Evolutionary conservation across 1,284 basidiomycete genomes (phyloP).

Genomic region (Hypsizygus ulmarius): DNA sequence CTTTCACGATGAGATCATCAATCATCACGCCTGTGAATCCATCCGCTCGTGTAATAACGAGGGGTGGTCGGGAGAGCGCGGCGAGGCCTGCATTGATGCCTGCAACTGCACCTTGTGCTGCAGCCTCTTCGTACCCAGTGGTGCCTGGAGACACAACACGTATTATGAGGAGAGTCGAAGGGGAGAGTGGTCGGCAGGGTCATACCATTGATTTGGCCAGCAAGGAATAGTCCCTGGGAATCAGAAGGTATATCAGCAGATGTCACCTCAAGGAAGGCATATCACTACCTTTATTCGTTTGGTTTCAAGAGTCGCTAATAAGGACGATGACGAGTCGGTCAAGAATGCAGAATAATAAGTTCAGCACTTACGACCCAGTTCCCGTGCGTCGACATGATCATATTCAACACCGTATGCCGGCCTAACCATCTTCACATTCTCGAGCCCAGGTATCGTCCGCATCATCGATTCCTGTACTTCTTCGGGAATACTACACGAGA

Average conservation of each 20-base stretch:
- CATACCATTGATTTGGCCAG: slow-evolving; percentile 83
- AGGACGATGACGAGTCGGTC: slow-evolving; percentile 2
- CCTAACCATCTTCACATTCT: slow-evolving; percentile 76
- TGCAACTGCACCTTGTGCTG: slow-evolving; percentile 81
- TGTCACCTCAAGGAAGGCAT: not conserved
- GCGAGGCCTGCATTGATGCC: slow-evolving; percentile 85
- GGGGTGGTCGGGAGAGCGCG: slow-evolving; percentile 51
- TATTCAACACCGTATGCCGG: slow-evolving; percentile 94
- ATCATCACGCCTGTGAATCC: slow-evolving; percentile 88
- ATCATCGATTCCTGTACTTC: slow-evolving; percentile 81
- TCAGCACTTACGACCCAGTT: slow-evolving; percentile 58
- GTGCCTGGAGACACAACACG: slow-evolving; percentile 47
- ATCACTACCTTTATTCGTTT: slow-evolving; percentile 65
- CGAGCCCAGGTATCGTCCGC: slow-evolving; percentile 79
- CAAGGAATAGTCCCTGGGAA: slow-evolving; percentile 73
- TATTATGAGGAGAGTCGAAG: slow-evolving; percentile 1
- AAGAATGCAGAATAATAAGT: slow-evolving; percentile 6
- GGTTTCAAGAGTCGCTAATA: slow-evolving; percentile 76
- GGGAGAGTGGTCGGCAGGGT: not conserved
- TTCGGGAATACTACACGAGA: slow-evolving; percentile 84
- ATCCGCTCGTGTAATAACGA: slow-evolving; percentile 77
- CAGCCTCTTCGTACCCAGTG: slow-evolving; percentile 91
- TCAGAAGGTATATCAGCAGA: not conserved
- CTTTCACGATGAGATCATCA: slow-evolving; percentile 85
- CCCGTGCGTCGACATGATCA: slow-evolving; percentile 86